phyloP scores from a whole-genome alignment of 768 basidiomycete genomes.

The Lyophyllum atratum region DNA sequence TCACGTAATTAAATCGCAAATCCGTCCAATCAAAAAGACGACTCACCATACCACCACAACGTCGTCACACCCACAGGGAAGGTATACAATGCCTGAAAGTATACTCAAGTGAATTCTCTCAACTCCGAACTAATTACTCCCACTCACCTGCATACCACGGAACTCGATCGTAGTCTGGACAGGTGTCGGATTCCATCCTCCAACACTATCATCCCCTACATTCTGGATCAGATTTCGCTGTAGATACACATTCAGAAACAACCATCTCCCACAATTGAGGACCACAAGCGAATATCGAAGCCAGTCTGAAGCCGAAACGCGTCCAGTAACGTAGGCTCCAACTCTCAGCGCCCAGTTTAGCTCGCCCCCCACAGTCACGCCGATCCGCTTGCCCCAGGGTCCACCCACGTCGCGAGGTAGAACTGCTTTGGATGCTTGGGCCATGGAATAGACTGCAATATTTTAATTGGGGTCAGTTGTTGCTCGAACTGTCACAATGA shows the following conservation, averaged over 20 bases:
- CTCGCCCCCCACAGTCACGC: conserved; percentile 55
- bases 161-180: conserved; percentile 62
- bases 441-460: conserved; percentile 61
- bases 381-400: conserved; percentile 66
- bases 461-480: no score
- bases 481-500: not conserved
- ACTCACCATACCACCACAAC: conserved; percentile 47
- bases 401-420: conserved; percentile 66
- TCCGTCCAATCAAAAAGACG: not conserved
- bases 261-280: conserved; percentile 52
- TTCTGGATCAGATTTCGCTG: not conserved
- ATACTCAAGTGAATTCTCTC: not conserved
- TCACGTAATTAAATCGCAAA: not conserved
- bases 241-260: not conserved
- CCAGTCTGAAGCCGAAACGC: conserved; percentile 56
- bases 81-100: conserved; percentile 57
- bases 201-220: conserved; percentile 46
- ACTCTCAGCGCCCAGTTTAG: conserved; percentile 60
- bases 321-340: conserved; percentile 60
- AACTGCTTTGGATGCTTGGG: conserved; percentile 70
- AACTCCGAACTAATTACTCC: not conserved
- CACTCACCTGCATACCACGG: conserved; percentile 53
- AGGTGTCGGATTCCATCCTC: conserved; percentile 54
- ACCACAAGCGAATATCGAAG: conserved; percentile 69
- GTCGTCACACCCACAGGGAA: conserved; percentile 76